These are phyloP conservation scores for Sclerotinia subarctica DNA, from an alignment of 2,329 filamentous ascomycete species.

Conservation along the genomic window DNA sequence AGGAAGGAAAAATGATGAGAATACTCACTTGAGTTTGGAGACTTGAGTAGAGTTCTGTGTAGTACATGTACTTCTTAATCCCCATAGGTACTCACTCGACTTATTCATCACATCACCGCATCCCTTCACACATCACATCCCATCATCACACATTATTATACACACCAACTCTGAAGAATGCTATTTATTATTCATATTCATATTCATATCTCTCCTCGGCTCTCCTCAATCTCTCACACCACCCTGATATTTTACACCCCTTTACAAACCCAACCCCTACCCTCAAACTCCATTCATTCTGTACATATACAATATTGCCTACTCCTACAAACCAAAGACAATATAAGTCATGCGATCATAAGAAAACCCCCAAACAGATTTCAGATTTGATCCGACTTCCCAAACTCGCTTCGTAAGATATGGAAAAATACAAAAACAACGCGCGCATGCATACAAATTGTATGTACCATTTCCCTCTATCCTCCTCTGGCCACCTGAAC, in stretches of 20 bases:
- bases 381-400: neutral
- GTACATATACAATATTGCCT: neutral
- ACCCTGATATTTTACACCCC: neutral
- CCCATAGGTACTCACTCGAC: no score
- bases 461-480: neutral
- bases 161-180: neutral
- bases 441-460: neutral
- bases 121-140: no score
- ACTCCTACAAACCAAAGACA: neutral
- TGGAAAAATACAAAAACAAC: neutral
- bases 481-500: neutral
- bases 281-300: slow-evolving; percentile 1
- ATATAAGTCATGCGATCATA: slow-evolving; percentile 5
- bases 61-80: no score
- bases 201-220: neutral
- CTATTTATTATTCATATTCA: slow-evolving; percentile 1
- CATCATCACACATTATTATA: neutral
- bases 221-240: neutral
- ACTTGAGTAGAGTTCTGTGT: no score
- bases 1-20: no score
- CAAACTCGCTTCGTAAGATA: neutral
- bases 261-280: no score
- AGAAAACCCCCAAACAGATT: neutral
- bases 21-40: no score
- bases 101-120: no score